Conservation (phyloP, 2,329 filamentous ascomycete genomes). For the Aschersonia sp. region DNA sequence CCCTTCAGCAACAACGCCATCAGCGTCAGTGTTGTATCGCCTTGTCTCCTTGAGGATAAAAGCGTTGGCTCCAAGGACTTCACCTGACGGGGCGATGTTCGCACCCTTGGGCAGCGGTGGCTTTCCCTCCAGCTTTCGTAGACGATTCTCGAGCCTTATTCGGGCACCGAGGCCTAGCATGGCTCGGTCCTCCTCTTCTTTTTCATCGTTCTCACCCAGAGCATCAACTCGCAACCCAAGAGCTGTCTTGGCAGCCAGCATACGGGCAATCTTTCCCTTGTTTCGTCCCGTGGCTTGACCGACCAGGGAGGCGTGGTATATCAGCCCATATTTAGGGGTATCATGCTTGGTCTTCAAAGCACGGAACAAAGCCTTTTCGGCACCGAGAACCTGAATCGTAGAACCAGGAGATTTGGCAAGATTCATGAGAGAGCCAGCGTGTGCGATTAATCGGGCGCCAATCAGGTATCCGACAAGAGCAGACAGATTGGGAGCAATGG, state of each 20-base stretch:
- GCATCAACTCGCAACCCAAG: constrained; percentile 90
- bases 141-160: constrained; percentile 59
- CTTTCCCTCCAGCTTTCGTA: constrained; percentile 79
- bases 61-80: constrained; percentile 51
- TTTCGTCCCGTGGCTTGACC: constrained; percentile 96
- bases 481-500: constrained; percentile 91
- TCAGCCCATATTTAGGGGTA: constrained; percentile 94
- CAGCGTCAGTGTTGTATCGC: constrained; percentile 90
- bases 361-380: constrained; percentile 96
- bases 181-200: constrained; percentile 81
- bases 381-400: constrained; percentile 95
- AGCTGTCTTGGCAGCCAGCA: constrained; percentile 85
- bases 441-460: constrained; percentile 85
- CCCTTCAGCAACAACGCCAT: constrained; percentile 57
- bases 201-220: constrained; percentile 40
- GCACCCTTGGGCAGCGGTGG: constrained; percentile 65
- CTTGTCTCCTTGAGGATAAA: constrained; percentile 85
- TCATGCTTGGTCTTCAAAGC: constrained; percentile 98
- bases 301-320: constrained; percentile 85
- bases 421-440: constrained; percentile 87
- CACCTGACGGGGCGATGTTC: constrained; percentile 60
- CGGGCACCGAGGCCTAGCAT: constrained; percentile 62
- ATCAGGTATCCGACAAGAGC: constrained; percentile 87
- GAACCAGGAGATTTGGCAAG: constrained; percentile 89
- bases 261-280: constrained; percentile 98